Evolutionary conservation across 75 land plant species (phyloP).

Genomic region (Pinus albicaulis): DNA sequence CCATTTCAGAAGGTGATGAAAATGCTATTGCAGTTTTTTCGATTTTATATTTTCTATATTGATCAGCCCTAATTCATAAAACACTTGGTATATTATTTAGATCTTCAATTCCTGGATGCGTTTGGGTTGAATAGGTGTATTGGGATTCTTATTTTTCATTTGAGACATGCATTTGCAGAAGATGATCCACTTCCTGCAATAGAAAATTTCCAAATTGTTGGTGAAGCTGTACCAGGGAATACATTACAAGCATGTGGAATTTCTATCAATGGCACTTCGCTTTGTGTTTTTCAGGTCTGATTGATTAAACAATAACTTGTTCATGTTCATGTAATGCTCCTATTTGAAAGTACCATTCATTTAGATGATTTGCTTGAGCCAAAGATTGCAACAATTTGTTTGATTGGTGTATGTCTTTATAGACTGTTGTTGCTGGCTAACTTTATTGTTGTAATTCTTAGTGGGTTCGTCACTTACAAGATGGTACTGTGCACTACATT

Average conservation of each 20-base stretch:
- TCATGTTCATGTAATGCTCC: neutral
- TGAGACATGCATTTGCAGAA: constrained; percentile 39
- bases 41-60: too few species aligned
- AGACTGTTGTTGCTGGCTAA: neutral
- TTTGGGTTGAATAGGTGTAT: neutral
- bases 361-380: neutral
- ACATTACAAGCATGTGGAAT: constrained; percentile 86
- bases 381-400: neutral
- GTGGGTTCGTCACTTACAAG: constrained; percentile 91
- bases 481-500: constrained; percentile 81
- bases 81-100: neutral
- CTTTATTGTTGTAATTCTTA: constrained; percentile 20
- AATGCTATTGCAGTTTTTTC: too few species aligned
- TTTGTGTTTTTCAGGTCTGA: constrained; percentile 91
- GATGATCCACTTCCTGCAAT: constrained; percentile 94
- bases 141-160: neutral
- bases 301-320: neutral
- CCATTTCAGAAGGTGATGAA: constrained; percentile 49
- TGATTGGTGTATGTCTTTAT: neutral
- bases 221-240: constrained; percentile 89
- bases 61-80: too few species aligned
- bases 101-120: neutral
- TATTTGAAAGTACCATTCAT: neutral
- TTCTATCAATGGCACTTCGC: constrained; percentile 91
- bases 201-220: constrained; percentile 77